Base-by-base conservation (phyloP, 306 rosid species). In the Prosopis cineraria region DNA sequence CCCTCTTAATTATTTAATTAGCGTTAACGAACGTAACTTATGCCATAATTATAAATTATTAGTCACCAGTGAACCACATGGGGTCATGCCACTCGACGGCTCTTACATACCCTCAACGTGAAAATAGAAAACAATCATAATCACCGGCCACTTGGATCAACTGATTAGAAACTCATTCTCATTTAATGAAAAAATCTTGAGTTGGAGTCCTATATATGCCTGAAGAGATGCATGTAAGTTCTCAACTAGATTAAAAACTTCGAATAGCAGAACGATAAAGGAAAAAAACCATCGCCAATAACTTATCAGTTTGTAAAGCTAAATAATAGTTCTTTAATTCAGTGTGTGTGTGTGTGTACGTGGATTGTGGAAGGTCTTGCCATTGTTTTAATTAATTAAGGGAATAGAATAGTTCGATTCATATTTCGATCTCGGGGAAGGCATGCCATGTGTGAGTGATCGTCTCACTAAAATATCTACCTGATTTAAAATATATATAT, bases 21-120 rank as follows among this genome's bases (percentile, higher is more conserved):
- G 65, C 29, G 14, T 39, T 17, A 34, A 48, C 75, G 17, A n/a
- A 30, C 75, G 9, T 10, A 22, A 68, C 58, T 53, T 70, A 48
- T 62, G 64, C 73, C 74, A 55, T 55, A 81, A 52, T 20, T 30
- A 62, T 63, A 33, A 31, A 63, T 33, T 63, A 34, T 34, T n/a
- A n/a, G 47, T 37, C 14, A n/a, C 10, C 44, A 33, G 68, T 31
- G n/a, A 65, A 11, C 22, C 44, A 36, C 70, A 64, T 64, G 70
- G 69, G 39, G 68, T 31, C 43, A 52, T 7, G 10, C 55, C 55
- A 17, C 25, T 0, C 24, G 25, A 50, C 25, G 11, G 6, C n/a
- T 29, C 67, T 31, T 7, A 30, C 67, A 62, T 7, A 30, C 41
- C 41, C 20, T 63, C 24, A 63, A 17, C 68, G 27, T 33, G 68